Evolutionary conservation across 148 eudicot species (phyloP), one percentile per base, ranked within the genome.

Genomic region (Arbutus unedo): DNA sequence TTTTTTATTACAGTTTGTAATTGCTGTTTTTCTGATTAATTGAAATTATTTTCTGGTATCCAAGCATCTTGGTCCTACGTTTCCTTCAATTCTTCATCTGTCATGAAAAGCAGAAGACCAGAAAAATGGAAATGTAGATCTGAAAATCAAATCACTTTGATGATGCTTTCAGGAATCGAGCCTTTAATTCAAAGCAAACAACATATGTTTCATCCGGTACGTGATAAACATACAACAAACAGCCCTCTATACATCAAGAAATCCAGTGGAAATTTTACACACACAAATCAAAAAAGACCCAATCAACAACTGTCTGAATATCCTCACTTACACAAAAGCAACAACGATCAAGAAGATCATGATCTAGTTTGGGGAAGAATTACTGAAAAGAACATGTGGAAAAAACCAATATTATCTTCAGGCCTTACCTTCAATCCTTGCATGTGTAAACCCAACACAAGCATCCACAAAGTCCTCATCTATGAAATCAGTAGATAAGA

Each of bases 401-500:
- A 23, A 41, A 51, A 13, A 50, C 1, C 31, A 8, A 43, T 5
- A 19, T 45, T 51, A 23, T 25, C n/a, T 7, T 87, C 71, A 90
- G 14, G 84, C 84, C 70, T 87, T 83, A n/a, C 90, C 96, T 83
- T 93, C 91, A 80, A 88, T 80, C 86, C 98, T 89, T n/a, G 98
- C 95, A 59, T 84, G 66, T 4, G 98, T 96, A 15, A 96, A 84
- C 4, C 92, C 93, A 76, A 86, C 94, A 67, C 99, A 96, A 43
- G 98, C 95, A 89, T 96, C 97, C 19, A 94, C 98, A 81, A 96
- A 93, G 82, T 94, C 97, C n/a, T 64, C 91, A 66, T 92, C 95
- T 4, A 96, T 96, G 76, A 96, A 96, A 89, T 96, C 99, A 0
- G 94, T 92, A 4, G 99, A 93, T 14, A 92, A 85, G 47, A 96